Conservation (phyloP, 306 rosid genomes). For the Macrotyloma uniflorum region DNA sequence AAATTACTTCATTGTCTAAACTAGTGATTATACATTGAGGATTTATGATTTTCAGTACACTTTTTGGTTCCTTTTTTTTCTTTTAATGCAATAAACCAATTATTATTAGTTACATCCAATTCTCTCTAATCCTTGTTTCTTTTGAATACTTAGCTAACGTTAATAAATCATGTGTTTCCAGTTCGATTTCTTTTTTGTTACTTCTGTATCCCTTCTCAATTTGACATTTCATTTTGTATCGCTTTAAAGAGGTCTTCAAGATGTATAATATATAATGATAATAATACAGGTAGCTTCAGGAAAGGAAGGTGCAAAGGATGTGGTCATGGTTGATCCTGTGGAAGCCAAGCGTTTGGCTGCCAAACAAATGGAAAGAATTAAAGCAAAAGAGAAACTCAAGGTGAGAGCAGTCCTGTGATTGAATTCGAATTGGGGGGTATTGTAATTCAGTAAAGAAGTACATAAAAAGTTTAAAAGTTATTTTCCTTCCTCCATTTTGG, state of each 20-base stretch:
- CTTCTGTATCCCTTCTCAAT: background rate
- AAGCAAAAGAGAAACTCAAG: conserved; percentile 78
- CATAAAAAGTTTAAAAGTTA: background rate
- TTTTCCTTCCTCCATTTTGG: conserved; percentile 13
- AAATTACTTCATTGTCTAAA: background rate
- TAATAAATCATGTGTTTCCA: background rate
- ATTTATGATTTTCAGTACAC: conserved; percentile 13
- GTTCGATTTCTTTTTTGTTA: background rate
- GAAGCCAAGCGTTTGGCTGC: conserved; percentile 95
- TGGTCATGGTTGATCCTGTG: conserved; percentile 92
- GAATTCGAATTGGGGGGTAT: conserved; percentile 19
- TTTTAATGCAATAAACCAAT: background rate
- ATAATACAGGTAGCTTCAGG: conserved; percentile 64
- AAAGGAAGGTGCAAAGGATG: conserved; percentile 51
- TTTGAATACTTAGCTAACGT: background rate
- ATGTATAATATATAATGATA: conserved; percentile 26
- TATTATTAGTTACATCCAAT: background rate
- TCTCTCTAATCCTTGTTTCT: conserved; percentile 10
- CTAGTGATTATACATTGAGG: background rate
- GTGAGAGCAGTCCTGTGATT: conserved; percentile 43
- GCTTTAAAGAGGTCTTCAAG: background rate
- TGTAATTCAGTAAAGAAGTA: background rate
- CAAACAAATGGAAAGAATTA: conserved; percentile 79
- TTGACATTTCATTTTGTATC: background rate
- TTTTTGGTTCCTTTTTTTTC: background rate